Conservation (phyloP, 345 rosid species). For the Gynandropsis gynandra region DNA sequence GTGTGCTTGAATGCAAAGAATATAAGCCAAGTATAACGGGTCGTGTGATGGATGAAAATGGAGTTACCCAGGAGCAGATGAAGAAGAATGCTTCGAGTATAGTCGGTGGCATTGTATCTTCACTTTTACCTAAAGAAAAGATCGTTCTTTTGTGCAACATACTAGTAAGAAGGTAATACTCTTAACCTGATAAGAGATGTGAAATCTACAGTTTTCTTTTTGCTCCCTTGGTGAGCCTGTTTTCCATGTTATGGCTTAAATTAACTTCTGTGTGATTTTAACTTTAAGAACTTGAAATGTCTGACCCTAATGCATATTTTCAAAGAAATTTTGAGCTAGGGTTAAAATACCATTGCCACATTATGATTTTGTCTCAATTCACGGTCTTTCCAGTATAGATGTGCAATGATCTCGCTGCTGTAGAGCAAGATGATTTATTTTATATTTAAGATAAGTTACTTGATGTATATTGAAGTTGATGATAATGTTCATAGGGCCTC, state of each 20-base stretch:
- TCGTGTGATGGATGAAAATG: constrained; percentile 82
- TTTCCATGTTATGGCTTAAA: constrained; percentile 5
- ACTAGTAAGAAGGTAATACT: constrained; percentile 75
- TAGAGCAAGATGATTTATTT: constrained; percentile 1
- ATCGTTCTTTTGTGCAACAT: constrained; percentile 73
- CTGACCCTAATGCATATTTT: constrained; percentile 2
- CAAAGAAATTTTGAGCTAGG: constrained; percentile 5
- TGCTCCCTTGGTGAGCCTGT: too few relatives aligned
- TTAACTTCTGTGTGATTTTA: neutral
- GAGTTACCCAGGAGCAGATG: constrained; percentile 63
- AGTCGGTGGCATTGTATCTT: constrained; percentile 57
- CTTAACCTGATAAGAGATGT: constrained; percentile 11
- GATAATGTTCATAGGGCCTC: constrained; percentile 4
- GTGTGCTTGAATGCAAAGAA: constrained; percentile 76
- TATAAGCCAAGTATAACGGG: constrained; percentile 81
- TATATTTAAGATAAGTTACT: neutral
- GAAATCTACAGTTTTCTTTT: constrained; percentile 14
- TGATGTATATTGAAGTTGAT: constrained; percentile 6
- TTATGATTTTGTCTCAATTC: constrained; percentile 11
- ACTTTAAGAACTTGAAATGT: neutral
- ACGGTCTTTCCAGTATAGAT: constrained; percentile 9
- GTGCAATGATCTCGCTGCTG: neutral
- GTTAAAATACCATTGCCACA: constrained; percentile 8
- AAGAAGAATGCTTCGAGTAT: constrained; percentile 70
- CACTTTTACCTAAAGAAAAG: constrained; percentile 80